phyloP scores from a whole-genome alignment of 2,329 filamentous ascomycete species.

The Sarocladium oryzae region DNA sequence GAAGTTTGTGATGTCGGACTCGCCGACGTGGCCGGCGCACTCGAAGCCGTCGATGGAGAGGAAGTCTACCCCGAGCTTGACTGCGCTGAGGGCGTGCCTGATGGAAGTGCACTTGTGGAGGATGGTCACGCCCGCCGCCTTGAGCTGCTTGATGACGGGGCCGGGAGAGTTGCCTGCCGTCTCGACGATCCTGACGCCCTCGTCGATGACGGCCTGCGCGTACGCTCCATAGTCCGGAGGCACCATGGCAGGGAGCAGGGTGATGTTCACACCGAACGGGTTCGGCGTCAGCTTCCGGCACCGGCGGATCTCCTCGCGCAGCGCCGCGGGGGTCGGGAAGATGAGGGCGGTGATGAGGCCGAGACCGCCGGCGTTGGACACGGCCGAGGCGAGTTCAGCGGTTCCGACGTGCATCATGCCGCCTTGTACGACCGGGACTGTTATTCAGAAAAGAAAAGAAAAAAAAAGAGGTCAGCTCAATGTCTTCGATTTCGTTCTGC shows the following conservation, averaged over 20 bases:
- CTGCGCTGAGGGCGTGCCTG: constrained; percentile 80
- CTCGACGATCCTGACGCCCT: constrained; percentile 86
- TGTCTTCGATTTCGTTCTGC: too few species aligned
- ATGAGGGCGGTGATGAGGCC: constrained; percentile 84
- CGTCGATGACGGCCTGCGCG: constrained; percentile 86
- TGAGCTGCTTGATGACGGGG: constrained; percentile 83
- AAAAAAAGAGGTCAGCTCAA: neutral
- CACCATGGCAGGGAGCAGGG: constrained; percentile 80
- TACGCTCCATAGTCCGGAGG: constrained; percentile 91
- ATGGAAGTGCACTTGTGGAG: constrained; percentile 98
- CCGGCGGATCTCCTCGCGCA: constrained; percentile 86
- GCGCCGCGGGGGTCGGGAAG: constrained; percentile 83
- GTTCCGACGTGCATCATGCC: constrained; percentile 86
- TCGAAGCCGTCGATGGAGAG: constrained; percentile 96
- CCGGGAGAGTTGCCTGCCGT: constrained; percentile 85
- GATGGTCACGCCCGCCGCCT: constrained; percentile 69
- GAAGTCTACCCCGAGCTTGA: constrained; percentile 95
- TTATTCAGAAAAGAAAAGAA: neutral
- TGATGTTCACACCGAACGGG: constrained; percentile 92
- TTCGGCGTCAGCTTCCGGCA: constrained; percentile 72
- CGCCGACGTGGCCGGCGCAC: constrained; percentile 85
- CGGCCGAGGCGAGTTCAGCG: constrained; percentile 69
- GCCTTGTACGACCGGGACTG: constrained; percentile 77
- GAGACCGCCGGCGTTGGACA: constrained; percentile 75
- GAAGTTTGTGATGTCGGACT: constrained; percentile 84